These are phyloP conservation scores for Globisporangium barbulae DNA, from an alignment of 352 stramenopile genomes.

Conservation along the genomic window DNA sequence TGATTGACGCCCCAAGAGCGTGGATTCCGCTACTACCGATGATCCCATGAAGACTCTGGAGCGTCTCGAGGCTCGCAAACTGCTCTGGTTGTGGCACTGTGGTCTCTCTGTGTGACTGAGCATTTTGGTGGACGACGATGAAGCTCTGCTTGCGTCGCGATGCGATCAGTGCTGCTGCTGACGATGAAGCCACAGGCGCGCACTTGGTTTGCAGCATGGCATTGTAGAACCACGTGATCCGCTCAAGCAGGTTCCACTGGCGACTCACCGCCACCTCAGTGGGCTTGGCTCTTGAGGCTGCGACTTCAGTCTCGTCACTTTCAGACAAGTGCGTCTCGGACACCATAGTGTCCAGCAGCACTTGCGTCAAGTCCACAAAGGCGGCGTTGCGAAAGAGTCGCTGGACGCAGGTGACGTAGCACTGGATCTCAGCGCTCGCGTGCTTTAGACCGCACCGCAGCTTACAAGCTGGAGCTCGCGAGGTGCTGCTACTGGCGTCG, in stretches of 20 bases:
- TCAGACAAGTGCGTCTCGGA: background rate
- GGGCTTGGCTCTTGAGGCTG: too few relatives aligned
- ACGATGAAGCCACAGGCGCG: background rate
- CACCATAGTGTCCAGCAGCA: slow-evolving; percentile 6
- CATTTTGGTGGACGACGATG: background rate
- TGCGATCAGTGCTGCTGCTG: slow-evolving; percentile 3
- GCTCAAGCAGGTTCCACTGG: slow-evolving; percentile 14
- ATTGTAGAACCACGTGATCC: slow-evolving; percentile 19
- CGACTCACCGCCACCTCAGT: background rate
- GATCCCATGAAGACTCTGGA: slow-evolving; percentile 17
- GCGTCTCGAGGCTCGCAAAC: slow-evolving; percentile 9
- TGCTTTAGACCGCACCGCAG: slow-evolving; percentile 14
- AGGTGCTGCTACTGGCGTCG: background rate
- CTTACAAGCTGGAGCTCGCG: background rate
- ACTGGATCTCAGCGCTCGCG: slow-evolving; percentile 11
- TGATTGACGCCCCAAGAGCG: background rate
- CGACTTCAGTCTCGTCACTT: background rate
- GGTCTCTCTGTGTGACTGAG: too few relatives aligned
- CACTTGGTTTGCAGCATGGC: slow-evolving; percentile 24
- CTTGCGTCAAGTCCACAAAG: slow-evolving; percentile 6
- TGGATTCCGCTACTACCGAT: slow-evolving; percentile 14
- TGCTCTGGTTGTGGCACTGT: background rate
- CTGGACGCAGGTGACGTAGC: slow-evolving; percentile 13
- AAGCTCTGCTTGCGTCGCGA: slow-evolving; percentile 7
- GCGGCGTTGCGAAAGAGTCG: slow-evolving; percentile 18